Evolutionary conservation across 2,329 filamentous ascomycete species (phyloP), one percentile per base, ranked within the genome.

Genomic region (Fulvia fulva): DNA sequence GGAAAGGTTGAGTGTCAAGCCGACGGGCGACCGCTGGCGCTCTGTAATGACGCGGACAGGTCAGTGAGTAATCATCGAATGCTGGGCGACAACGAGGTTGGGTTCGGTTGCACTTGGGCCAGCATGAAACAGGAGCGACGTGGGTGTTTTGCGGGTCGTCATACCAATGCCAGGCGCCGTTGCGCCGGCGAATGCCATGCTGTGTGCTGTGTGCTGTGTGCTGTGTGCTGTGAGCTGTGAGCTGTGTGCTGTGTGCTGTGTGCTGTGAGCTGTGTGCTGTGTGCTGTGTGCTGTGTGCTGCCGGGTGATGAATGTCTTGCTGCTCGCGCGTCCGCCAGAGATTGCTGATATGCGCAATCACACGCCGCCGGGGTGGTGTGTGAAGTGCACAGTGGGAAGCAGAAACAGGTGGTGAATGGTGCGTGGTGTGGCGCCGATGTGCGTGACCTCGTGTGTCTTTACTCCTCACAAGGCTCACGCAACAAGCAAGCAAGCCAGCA

Each of bases 1-100:
- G 70, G 77, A 75, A 57, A 91, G 83, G 75, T 57, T 56, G 46
- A 62, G 56, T 22, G 57, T 53, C 23, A 64, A 43, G 51, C 62
- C 62, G 34, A 59, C 51, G 55, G 59, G 55, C 66, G 82, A 81
- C 64, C 76, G 80, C 67, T 75, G 73, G 56, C 74, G 74, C 58
- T 77, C 76, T 76, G 70, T 64, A 22, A 45, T 45, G 50, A 57
- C 43, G 28, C 28, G 16, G 53, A 22, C 50, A 34, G 41, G 45
- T 60, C 50, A 58, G 58, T 50, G 32, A 54, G n/a, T 25, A 28
- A 41, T 60, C 50, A 58, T 56, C 46, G 32, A 54, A 22, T 25
- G 50, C 8, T 45, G 19, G 34, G 46, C 45, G 55, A 46, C 51
- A 22, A 54, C 47, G 44, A 46, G 47, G 47, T 49, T 49, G 41